Conservation (phyloP, 306 rosid species). For the Malus sylvestris region DNA sequence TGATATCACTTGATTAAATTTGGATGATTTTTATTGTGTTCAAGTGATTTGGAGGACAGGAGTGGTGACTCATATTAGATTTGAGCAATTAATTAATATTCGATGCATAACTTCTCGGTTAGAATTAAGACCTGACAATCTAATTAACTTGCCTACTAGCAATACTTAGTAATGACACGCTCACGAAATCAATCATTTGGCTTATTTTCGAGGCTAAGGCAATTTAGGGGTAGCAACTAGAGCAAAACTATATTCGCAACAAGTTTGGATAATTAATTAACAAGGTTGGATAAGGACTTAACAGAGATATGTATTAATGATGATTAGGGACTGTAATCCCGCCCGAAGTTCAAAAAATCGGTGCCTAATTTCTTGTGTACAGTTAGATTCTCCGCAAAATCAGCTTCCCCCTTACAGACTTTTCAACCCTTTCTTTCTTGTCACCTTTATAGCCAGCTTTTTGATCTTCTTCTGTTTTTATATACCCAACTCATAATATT, state of each 20-base stretch:
- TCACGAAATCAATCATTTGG: too few species aligned
- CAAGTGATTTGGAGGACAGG: accelerated
- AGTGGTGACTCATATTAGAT: background rate
- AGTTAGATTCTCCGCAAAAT: constrained; percentile 33
- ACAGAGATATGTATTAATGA: background rate
- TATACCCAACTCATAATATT: background rate
- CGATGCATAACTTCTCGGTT: too few species aligned
- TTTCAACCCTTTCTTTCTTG: background rate
- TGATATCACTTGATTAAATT: background rate
- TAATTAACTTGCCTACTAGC: background rate
- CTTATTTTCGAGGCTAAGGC: background rate
- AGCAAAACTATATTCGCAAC: background rate
- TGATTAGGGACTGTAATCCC: background rate
- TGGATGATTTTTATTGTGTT: background rate
- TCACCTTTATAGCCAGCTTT: background rate
- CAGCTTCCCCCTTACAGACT: constrained; percentile 23
- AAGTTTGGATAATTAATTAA: background rate
- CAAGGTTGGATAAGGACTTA: too few species aligned
- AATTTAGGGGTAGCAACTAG: background rate
- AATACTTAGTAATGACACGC: background rate
- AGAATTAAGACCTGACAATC: background rate
- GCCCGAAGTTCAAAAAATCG: constrained; percentile 27
- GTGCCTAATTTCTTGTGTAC: constrained; percentile 61
- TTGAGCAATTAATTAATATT: too few species aligned
- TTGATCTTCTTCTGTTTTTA: background rate